Conservation (phyloP, 108 stramenopile genomes). For the Cyclotella atomus region DNA sequence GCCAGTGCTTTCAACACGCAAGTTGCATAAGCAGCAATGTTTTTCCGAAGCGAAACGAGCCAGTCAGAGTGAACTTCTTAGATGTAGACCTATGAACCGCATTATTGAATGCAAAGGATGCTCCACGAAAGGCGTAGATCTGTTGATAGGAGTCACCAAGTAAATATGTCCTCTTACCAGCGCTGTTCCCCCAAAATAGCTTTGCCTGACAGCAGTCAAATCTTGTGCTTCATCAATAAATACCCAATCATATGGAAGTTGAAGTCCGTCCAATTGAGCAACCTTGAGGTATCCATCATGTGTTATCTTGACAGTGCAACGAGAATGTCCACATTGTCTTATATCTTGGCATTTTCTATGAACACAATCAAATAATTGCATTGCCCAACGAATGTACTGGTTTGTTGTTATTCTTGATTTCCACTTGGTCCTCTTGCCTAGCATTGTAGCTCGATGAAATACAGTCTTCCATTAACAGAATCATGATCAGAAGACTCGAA, state of each 20-base stretch:
- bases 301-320: background rate
- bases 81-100: background rate
- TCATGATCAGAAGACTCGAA: background rate
- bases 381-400: conserved; percentile 22
- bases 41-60: conserved; percentile 26
- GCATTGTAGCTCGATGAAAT: background rate
- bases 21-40: conserved; percentile 14
- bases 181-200: conserved; percentile 32
- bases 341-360: conserved; percentile 12
- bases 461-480: background rate
- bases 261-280: conserved; percentile 22
- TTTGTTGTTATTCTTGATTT: background rate
- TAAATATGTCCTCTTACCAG: conserved; percentile 25
- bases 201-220: conserved; percentile 47
- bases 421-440: conserved; percentile 12
- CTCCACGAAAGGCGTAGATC: conserved; percentile 44
- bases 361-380: conserved; percentile 24
- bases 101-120: conserved; percentile 12
- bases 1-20: conserved; percentile 5
- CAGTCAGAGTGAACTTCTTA: conserved; percentile 8
- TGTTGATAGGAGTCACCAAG: conserved; percentile 41
- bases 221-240: conserved; percentile 49
- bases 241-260: background rate
- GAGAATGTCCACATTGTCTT: background rate
- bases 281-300: conserved; percentile 42